Percentiles rank a stretch among this genome's conserved stretches.
phyloP scores from a whole-genome alignment of 2,329 filamentous ascomycete genomes.

The Arachnomyces sp. region DNA sequence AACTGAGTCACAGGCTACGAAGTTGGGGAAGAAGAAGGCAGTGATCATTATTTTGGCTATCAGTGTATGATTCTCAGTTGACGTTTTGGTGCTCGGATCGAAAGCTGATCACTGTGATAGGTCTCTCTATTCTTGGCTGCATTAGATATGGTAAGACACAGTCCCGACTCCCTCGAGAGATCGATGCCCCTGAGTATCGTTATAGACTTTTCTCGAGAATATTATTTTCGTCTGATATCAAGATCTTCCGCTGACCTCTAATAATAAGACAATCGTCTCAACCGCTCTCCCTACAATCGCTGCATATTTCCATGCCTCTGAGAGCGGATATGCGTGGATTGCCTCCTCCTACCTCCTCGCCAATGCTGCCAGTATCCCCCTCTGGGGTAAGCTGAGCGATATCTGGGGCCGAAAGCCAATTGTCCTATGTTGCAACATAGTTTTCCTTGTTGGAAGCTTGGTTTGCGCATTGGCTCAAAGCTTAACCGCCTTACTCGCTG shows the following conservation, averaged over 20 bases:
- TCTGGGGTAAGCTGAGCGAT: constrained; percentile 54
- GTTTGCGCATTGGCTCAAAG: constrained; percentile 45
- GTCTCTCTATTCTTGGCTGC: constrained; percentile 55
- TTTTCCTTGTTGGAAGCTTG: constrained; percentile 52
- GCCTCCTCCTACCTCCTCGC: constrained; percentile 40
- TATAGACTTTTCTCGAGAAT: no score
- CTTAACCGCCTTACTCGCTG: constrained; percentile 52
- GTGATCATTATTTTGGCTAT: no score
- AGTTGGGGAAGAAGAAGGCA: no score
- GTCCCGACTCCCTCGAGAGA: neutral
- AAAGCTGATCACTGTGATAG: constrained; percentile 15
- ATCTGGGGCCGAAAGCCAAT: constrained; percentile 54
- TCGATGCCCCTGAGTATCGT: no score
- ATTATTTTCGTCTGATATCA: no score
- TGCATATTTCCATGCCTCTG: constrained; percentile 31
- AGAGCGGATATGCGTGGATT: constrained; percentile 43
- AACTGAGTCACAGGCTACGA: no score
- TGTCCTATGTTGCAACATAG: constrained; percentile 27
- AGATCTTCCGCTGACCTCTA: no score
- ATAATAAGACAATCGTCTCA: constrained; percentile 38
- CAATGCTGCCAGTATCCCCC: constrained; percentile 44
- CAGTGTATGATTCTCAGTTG: no score
- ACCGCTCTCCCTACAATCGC: constrained; percentile 41
- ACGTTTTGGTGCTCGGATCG: no score
- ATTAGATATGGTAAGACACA: constrained; percentile 45